phyloP scores from a whole-genome alignment of 805 yeast species.

The Myxozyma sirexii region DNA sequence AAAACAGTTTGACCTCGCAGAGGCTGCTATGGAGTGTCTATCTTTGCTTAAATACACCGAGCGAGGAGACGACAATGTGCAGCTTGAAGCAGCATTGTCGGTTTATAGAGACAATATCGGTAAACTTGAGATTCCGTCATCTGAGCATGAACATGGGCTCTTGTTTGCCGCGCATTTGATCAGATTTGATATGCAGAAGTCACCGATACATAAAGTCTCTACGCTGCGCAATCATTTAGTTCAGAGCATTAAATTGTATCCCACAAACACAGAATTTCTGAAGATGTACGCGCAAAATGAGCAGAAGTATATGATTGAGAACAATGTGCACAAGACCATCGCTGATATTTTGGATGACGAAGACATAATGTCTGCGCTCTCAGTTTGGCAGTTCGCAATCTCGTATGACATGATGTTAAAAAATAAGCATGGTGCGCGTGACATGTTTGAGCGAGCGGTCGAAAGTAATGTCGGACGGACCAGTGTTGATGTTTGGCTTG shows the following conservation, averaged over 20 bases:
- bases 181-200: slow-evolving; percentile 3
- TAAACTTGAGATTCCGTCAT: not conserved
- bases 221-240: slow-evolving; percentile 17
- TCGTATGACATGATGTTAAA: slow-evolving; percentile 7
- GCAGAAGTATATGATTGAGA: slow-evolving; percentile 11
- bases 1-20: slow-evolving; percentile 6
- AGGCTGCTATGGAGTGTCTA: slow-evolving; percentile 15
- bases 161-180: slow-evolving; percentile 13
- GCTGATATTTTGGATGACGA: slow-evolving; percentile 5
- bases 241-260: slow-evolving; percentile 11
- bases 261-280: slow-evolving; percentile 13
- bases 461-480: not conserved
- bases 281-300: slow-evolving; percentile 19
- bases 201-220: slow-evolving; percentile 18
- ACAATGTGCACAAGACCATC: slow-evolving; percentile 17
- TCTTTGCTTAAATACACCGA: slow-evolving; percentile 5
- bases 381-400: slow-evolving; percentile 20
- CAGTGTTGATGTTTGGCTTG: slow-evolving; percentile 18
- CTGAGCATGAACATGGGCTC: slow-evolving; percentile 2
- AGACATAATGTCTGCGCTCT: not conserved
- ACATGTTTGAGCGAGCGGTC: slow-evolving; percentile 19
- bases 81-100: not conserved
- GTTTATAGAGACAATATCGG: not conserved
- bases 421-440: slow-evolving; percentile 10
- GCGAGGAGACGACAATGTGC: not conserved